Evolutionary conservation across 2,329 filamentous ascomycete genomes (phyloP), one percentile per base, ranked within the genome.

Genomic region (Colletotrichum abscissum): DNA sequence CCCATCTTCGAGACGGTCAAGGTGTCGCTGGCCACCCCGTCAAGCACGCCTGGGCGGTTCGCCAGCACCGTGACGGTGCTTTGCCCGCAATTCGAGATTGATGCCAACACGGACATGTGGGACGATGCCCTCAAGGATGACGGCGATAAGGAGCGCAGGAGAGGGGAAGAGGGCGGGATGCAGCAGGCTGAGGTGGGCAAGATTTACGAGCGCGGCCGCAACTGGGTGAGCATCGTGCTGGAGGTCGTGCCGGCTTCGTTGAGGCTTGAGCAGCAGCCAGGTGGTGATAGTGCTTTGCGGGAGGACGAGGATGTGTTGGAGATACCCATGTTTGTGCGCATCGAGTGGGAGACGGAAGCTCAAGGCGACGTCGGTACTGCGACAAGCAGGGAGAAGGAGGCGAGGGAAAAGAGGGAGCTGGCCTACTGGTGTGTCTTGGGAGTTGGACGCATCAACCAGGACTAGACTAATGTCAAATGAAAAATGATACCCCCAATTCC

Each of bases 401-500:
- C 86, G 60, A 92, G 88, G 81, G 94, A 96, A 83, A 96, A 92
- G 86, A 90, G 93, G 79, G 97, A 98, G 81, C 85, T 98, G 82
- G 95, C 95, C 68, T 98, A 98, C 83, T 99, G 97, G 97, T 95
- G 94, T 84, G 95, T 97, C 24, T 86, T 98, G 46, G 96, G 96
- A 4, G 90, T 97, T 71, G 97, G 97, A 11, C 92, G 92, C 78
- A 97, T 98, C 78, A 89, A 85, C 76, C 86, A 87, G 79, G 83
- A 86, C 69, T 66, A 67, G 73, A 66, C 35, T 33, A 26, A 52
- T 42, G 38, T 12, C 57, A 57, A 75, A 75, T 64, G 77, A 71
- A 76, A 75, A 78, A 80, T 80, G 84, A 88, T 87, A 87, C 84
- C 84, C 85, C 84, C 84, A 85, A 72, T 24, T 63, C 63, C 24